These are phyloP conservation scores for Pythium apleroticum DNA, from an alignment of 352 stramenopile genomes.

Conservation along the genomic window DNA sequence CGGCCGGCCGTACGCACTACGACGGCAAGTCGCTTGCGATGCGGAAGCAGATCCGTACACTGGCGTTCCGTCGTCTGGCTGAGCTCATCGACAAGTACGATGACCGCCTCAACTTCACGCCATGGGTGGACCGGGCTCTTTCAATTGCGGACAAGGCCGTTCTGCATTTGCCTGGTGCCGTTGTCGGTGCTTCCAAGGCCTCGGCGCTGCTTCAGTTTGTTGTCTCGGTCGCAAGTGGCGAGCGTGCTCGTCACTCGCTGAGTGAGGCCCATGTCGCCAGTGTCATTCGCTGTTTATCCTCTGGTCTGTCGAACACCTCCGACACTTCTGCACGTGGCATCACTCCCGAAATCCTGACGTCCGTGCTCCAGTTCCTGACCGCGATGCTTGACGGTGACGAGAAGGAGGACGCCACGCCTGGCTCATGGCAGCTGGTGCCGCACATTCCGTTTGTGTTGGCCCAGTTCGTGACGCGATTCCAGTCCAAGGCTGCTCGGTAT, in stretches of 20 bases:
- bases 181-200: slow-evolving; percentile 73
- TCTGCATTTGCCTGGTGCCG: slow-evolving; percentile 58
- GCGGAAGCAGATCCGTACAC: slow-evolving; percentile 80
- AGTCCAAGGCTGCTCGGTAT: slow-evolving; percentile 78
- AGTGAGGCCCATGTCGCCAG: slow-evolving; percentile 38
- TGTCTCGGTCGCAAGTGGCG: slow-evolving; percentile 52
- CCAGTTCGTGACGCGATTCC: slow-evolving; percentile 81
- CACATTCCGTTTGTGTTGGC: slow-evolving; percentile 79
- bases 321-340: slow-evolving; percentile 45
- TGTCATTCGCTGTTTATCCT: slow-evolving; percentile 69
- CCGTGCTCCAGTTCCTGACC: slow-evolving; percentile 75
- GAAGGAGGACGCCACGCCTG: slow-evolving; percentile 21
- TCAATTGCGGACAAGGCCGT: slow-evolving; percentile 55
- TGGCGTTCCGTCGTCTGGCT: slow-evolving; percentile 69
- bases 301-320: slow-evolving; percentile 37
- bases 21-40: slow-evolving; percentile 34
- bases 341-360: slow-evolving; percentile 64
- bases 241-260: slow-evolving; percentile 40
- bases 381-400: slow-evolving; percentile 79
- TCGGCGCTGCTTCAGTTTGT: slow-evolving; percentile 80
- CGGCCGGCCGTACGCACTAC: not conserved
- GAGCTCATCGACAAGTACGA: slow-evolving; percentile 86
- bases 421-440: slow-evolving; percentile 41
- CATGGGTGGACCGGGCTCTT: slow-evolving; percentile 60
- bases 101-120: slow-evolving; percentile 52